Percentiles rank a stretch among this genome's conserved stretches.
These are phyloP conservation scores for Ganoderma lingzhi DNA, from an alignment of 1,284 basidiomycete genomes.

Conservation along the genomic window DNA sequence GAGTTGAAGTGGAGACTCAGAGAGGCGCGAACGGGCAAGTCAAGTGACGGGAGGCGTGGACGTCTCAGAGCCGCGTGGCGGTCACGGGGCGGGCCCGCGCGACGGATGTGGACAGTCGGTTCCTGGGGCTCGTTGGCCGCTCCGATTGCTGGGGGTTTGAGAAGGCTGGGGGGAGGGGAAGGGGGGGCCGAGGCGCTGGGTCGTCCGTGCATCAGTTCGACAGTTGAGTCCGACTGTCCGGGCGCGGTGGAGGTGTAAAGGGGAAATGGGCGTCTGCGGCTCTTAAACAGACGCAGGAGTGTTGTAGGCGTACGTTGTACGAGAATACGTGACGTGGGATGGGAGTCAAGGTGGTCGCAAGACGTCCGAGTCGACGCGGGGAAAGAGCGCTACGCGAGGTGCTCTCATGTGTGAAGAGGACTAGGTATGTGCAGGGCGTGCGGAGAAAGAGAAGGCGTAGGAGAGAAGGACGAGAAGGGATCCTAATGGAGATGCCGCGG, in stretches of 20 bases:
- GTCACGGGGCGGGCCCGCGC: slow-evolving; percentile 11
- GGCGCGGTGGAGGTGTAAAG: not conserved
- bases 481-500: slow-evolving; percentile 10
- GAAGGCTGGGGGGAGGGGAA: not conserved
- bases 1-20: not conserved
- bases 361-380: not conserved
- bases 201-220: not conserved
- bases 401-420: not conserved
- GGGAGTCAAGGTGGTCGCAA: not conserved
- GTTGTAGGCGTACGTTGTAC: not conserved
- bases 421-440: not conserved
- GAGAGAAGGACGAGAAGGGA: slow-evolving; percentile 3
- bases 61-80: slow-evolving; percentile 13
- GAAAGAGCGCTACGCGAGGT: not conserved
- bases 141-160: not conserved
- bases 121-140: slow-evolving; percentile 9
- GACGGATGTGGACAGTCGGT: slow-evolving; percentile 15
- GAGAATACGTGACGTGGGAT: slow-evolving; percentile 4
- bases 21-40: not conserved
- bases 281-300: not conserved
- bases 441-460: not conserved
- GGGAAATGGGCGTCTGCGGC: slow-evolving; percentile 8
- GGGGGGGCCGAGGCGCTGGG: not conserved
- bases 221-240: not conserved
- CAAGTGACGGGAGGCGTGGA: slow-evolving; percentile 13